Evolutionary conservation across 1,284 basidiomycete genomes (phyloP), one percentile per base, ranked within the genome.

Genomic region (Lentinula novae-zelandiae): DNA sequence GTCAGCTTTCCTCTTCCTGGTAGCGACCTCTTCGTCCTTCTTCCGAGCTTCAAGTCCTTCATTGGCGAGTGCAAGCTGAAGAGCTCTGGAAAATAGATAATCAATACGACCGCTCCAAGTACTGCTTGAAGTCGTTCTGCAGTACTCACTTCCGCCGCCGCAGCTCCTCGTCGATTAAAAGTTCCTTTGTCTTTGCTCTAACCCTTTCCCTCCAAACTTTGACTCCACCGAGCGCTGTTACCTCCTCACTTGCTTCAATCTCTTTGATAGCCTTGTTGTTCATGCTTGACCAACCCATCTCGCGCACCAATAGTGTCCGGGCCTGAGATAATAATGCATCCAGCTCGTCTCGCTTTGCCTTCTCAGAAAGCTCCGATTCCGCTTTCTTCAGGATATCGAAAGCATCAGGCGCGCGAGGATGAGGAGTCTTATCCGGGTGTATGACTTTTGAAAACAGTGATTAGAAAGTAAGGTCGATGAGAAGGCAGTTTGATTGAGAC

Each of bases 321-420:
- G 91, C 89, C 71, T 91, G 82, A 31, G 79, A 82, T 64, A 93
- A 89, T 5, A 87, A 78, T 1, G 88, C 90, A 67, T 93, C 91
- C 6, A 93, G 77, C 65, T 92, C 87, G 62, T 87, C 87, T 48
- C 90, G 87, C 69, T 89, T 89, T 49, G 80, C 77, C 67, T 86
- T 78, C 62, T 92, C 89, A 20, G 84, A 85, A 2, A 93, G 78
- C 66, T 93, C 91, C 36, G 83, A 85, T 72, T 93, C 90, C 22
- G 91, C 91, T 82, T 93, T 93, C 78, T 93, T 93, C 51, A 93
- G 77, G 31, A 91, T 71, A 72, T 93, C 90, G 69, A 93, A 93
- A 0, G 90, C 90, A 73, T 93, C 91, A 68, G 91, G 87, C 60
- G 91, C 89, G 67, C 84, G 83, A 44, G 82, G 77, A 73, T 93